These are phyloP conservation scores for Ogataea henricii DNA, from an alignment of 805 yeast genomes.

Conservation along the genomic window DNA sequence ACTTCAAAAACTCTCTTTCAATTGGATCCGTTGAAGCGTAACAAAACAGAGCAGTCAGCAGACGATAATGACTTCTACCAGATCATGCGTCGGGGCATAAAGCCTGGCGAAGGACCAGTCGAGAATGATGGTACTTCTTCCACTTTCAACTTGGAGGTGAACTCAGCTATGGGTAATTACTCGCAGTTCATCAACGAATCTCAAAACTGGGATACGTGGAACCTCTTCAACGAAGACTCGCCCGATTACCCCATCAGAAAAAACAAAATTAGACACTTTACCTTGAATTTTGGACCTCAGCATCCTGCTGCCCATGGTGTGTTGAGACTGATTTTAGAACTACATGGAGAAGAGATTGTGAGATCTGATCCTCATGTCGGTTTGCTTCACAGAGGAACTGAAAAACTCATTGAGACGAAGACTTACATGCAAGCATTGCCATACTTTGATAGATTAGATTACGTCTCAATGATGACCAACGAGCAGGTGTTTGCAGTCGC, in stretches of 20 bases:
- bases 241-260: conserved; percentile 39
- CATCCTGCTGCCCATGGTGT: conserved; percentile 97
- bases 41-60: conserved; percentile 26
- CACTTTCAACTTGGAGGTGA: conserved; percentile 33
- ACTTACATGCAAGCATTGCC: conserved; percentile 88
- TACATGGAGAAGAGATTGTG: conserved; percentile 86
- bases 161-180: conserved; percentile 46
- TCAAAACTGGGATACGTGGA: conserved; percentile 39
- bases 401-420: conserved; percentile 82
- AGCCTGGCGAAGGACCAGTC: conserved; percentile 22
- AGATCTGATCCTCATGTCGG: conserved; percentile 91
- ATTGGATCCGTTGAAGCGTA: conserved; percentile 5
- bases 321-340: conserved; percentile 78
- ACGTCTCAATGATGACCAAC: conserved; percentile 87
- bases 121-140: conserved; percentile 30
- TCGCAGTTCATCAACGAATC: conserved; percentile 37
- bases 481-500: conserved; percentile 84
- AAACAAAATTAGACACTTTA: conserved; percentile 76
- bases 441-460: conserved; percentile 84
- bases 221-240: conserved; percentile 36
- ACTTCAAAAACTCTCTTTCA: conserved; percentile 4
- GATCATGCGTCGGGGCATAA: conserved; percentile 33
- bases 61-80: conserved; percentile 35
- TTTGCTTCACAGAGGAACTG: conserved; percentile 84
- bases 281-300: conserved; percentile 90